Conservation (phyloP, 805 yeast genomes). For the Wickerhamomyces sydowiorum region DNA sequence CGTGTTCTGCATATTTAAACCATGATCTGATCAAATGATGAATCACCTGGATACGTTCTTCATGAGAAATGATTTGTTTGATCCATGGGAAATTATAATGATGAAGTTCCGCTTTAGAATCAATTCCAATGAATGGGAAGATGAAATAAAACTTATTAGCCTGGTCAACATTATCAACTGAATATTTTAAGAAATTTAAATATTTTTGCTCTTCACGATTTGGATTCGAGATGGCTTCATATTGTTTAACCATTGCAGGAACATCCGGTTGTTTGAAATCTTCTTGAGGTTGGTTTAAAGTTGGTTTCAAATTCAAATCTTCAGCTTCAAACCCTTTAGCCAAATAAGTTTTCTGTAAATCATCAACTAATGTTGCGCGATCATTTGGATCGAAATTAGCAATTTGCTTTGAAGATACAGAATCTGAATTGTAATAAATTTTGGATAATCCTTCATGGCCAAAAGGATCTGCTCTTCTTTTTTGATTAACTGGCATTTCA, state of each 20-base stretch:
- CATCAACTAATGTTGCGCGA: slow-evolving; percentile 5
- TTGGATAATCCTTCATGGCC: slow-evolving; percentile 16
- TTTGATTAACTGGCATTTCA: slow-evolving; percentile 18
- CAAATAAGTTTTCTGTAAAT: slow-evolving; percentile 5
- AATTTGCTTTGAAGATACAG: slow-evolving; percentile 3
- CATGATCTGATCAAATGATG: slow-evolving; percentile 50
- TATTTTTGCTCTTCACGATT: slow-evolving; percentile 19
- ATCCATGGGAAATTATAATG: slow-evolving; percentile 28
- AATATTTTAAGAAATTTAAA: slow-evolving; percentile 19
- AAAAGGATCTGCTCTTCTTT: slow-evolving; percentile 13
- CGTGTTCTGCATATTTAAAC: slow-evolving; percentile 41
- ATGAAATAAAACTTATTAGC: slow-evolving; percentile 22
- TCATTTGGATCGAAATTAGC: slow-evolving; percentile 3
- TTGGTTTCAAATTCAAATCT: slow-evolving; percentile 6
- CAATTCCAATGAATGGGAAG: slow-evolving; percentile 20
- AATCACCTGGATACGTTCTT: slow-evolving; percentile 26
- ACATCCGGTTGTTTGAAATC: slow-evolving; percentile 16
- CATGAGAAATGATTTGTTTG: slow-evolving; percentile 23
- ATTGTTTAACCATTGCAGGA: slow-evolving; percentile 8
- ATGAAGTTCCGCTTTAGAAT: slow-evolving; percentile 21
- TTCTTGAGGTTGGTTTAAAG: slow-evolving; percentile 6
- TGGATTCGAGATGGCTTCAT: slow-evolving; percentile 9
- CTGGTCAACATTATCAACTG: slow-evolving; percentile 16
- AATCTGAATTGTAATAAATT: slow-evolving; percentile 7
- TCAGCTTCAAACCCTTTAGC: slow-evolving; percentile 4